Base-by-base conservation (phyloP, 768 basidiomycete species). In the Mycena sanguinolenta region DNA sequence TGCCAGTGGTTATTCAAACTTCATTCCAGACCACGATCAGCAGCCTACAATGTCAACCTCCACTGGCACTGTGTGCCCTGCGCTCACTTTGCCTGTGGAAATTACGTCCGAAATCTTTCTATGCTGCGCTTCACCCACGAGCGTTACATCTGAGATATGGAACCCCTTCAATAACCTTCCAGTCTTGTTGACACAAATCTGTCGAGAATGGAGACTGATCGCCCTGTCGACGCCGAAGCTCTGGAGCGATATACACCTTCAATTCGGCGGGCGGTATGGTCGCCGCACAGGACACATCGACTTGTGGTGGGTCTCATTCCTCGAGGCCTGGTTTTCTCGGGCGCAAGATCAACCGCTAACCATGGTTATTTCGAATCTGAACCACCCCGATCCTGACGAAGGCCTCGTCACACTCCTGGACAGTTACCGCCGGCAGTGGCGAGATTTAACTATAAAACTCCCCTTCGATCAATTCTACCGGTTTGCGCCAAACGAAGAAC, bases 101-200 rank as follows among this genome's bases (percentile, higher is more conserved):
- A 60, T 70, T n/a, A 70, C 69, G 12, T 61, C 63, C 8, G 38
- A 64, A 59, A 70, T 70, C 25, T 65, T 70, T 32, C 25, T 70
- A 2, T 28, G 27, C 10, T 70, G 69, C 23, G 25, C 60, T 27
- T 25, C 59, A 5, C 30, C 36, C 10, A 21, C 19, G 57, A 13
- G 6, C 25, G 16, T 52, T 38, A 4, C 25, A 3, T 1, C 17
- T 7, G 25, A 55, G 5, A 12, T n/a, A 4, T 8, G 12, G 1
- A 46, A 17, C 12, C 54, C 42, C 1, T 16, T 34, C 39, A 27
- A 67, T 7, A 21, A 49, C 3, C 60, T 60, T 1, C 54, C 67
- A 39, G 16, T 62, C 7, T 5, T 68, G 3, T 27, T 68, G 12
- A 62, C 67, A 13, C 32, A 34, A 50, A 57, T 68, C 32, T 68